A percentile compares a stretch with the other conserved stretches of the same genome.
These are phyloP conservation scores for Plasmodiophora brassicae DNA, from an alignment of 208 protist genomes.

Conservation along the genomic window DNA sequence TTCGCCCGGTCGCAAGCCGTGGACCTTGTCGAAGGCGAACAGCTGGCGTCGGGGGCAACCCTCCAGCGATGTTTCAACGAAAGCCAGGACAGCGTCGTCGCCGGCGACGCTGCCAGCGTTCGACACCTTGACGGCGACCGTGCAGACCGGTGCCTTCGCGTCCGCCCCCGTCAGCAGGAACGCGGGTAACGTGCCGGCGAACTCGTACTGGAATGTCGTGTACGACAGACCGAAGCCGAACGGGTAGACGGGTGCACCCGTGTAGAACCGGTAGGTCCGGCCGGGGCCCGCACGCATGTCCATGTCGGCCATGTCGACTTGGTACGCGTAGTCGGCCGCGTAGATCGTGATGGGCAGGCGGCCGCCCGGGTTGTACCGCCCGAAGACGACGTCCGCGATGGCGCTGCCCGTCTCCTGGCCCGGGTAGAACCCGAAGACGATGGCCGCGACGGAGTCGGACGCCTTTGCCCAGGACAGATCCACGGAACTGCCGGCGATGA, in stretches of 20 bases:
- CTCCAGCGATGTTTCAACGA: neutral
- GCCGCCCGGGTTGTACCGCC: slow-evolving; percentile 39
- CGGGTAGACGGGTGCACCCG: slow-evolving; percentile 41
- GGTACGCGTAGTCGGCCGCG: neutral
- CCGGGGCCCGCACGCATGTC: slow-evolving; percentile 46
- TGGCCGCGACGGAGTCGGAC: slow-evolving; percentile 7
- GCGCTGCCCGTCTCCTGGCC: slow-evolving; percentile 48
- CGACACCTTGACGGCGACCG: neutral
- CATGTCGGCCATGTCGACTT: slow-evolving; percentile 47
- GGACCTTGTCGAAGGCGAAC: neutral
- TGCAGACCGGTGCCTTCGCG: neutral
- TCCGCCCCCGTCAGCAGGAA: neutral
- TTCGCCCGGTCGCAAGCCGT: neutral
- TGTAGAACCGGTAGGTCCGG: slow-evolving; percentile 59
- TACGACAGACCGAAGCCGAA: slow-evolving; percentile 51
- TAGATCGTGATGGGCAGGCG: slow-evolving; percentile 47
- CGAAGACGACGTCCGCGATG: slow-evolving; percentile 49
- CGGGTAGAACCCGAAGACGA: slow-evolving; percentile 45
- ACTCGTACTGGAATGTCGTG: slow-evolving; percentile 32
- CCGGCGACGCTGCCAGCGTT: neutral
- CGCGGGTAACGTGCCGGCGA: neutral
- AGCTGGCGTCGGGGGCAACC: neutral
- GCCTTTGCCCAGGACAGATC: slow-evolving; percentile 36
- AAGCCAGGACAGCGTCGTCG: neutral
- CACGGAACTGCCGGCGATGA: slow-evolving; percentile 43